Base-by-base conservation (phyloP, 1,139 yeast genomes). In the Geotrichum reessii region DNA sequence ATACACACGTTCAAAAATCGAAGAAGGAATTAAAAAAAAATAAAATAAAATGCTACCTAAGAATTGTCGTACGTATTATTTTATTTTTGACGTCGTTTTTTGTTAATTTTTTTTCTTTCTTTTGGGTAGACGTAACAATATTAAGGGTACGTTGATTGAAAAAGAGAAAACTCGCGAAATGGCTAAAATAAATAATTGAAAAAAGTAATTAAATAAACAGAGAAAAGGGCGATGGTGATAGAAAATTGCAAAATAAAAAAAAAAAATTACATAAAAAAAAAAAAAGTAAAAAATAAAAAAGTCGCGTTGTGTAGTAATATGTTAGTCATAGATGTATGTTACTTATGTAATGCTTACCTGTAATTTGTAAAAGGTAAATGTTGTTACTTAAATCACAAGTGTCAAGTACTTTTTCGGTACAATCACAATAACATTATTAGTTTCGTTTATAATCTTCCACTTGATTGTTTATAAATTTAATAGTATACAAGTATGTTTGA, bases 111-210 rank as follows among this genome's bases (percentile, higher is more conserved):
- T n/a, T n/a, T n/a, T n/a, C n/a, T n/a, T 47, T 22, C n/a, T 24
- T 24, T 22, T 14, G 21, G 17, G 25, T 47, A 21, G 27, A 47
- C 27, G 27, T 5, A 47, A 6, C 21, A 8, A 21, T 14, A 19
- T 58, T 67, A 47, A 55, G 24, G 46, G 53, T 14, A 67, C 63
- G 42, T 63, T 65, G 55, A 49, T 28, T 5, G 44, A 40, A n/a
- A 59, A 64, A 14, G 42, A 19, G n/a, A n/a, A 42, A 37, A 21
- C 17, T n/a, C 17, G 49, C 14, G 27, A 47, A 47, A 19, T 22
- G 27, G 27, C n/a, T 17, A 4, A 21, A 11, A 47, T n/a, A 17
- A 22, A n/a, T 17, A 22, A 47, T 44, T 21, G 25, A 21, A 44
- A 44, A 44, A 44, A n/a, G n/a, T n/a, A n/a, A n/a, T n/a, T 21